Evolutionary conservation across 805 yeast species (phyloP).

Genomic region (Wickerhamiella allomyrinae): DNA sequence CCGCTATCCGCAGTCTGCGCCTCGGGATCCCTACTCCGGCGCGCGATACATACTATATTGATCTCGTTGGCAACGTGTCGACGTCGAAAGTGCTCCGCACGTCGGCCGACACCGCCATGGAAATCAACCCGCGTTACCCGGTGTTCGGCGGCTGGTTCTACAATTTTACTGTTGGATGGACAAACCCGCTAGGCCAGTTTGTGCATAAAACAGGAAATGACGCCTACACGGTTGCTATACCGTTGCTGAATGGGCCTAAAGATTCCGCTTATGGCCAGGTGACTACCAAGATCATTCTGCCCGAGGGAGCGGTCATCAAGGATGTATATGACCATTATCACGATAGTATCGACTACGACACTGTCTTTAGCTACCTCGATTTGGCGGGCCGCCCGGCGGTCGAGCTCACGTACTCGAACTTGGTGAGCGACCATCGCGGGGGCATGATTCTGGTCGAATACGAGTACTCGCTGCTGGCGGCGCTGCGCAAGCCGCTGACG

Average conservation of each 20-base stretch:
- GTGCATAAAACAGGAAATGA: conserved; percentile 35
- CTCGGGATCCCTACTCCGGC: conserved; percentile 38
- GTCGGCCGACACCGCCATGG: conserved; percentile 26
- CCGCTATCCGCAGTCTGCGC: conserved; percentile 48
- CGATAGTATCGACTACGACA: conserved; percentile 16
- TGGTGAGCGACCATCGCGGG: conserved; percentile 53
- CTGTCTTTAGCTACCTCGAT: conserved; percentile 42
- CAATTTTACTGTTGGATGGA: conserved; percentile 95
- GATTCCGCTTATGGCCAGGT: conserved; percentile 57
- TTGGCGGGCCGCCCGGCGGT: conserved; percentile 66
- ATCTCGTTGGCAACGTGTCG: conserved; percentile 85
- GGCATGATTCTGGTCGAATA: conserved; percentile 49
- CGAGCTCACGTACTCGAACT: conserved; percentile 40
- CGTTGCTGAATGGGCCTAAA: conserved; percentile 56
- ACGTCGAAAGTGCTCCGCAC: conserved; percentile 34
- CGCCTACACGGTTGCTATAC: conserved; percentile 47
- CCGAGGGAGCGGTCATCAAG: conserved; percentile 67
- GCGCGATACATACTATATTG: conserved; percentile 66
- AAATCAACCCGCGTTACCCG: conserved; percentile 82
- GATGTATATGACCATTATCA: conserved; percentile 41
- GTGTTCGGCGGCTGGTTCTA: conserved; percentile 92
- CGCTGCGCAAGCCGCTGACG: conserved; percentile 48
- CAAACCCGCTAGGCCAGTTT: conserved; percentile 39
- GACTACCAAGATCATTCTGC: conserved; percentile 51
- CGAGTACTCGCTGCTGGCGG: conserved; percentile 38